These are phyloP conservation scores for Lathyrus oleraceus DNA, from an alignment of 306 rosid species.

Conservation along the genomic window DNA sequence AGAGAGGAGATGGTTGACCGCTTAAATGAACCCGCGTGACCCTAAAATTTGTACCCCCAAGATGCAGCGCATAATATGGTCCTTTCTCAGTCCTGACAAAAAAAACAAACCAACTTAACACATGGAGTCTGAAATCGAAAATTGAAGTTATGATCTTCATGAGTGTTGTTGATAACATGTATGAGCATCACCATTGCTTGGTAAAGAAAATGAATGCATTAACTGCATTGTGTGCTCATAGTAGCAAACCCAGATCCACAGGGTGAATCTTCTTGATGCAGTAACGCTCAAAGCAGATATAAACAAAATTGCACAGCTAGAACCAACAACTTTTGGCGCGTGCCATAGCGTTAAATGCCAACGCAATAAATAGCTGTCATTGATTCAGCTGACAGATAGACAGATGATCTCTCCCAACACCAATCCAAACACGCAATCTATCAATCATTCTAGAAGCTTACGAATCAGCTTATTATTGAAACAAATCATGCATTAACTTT, in stretches of 20 bases:
- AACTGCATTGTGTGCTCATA: constrained; percentile 12
- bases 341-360: background rate
- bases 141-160: background rate
- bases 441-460: background rate
- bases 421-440: background rate
- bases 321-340: background rate
- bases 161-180: constrained; percentile 18
- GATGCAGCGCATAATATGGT: constrained; percentile 84
- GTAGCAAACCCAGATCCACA: constrained; percentile 20
- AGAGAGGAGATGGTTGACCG: constrained; percentile 56
- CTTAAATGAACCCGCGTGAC: constrained; percentile 70
- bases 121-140: background rate
- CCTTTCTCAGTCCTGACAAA: constrained; percentile 74
- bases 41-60: constrained; percentile 91
- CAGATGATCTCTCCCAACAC: background rate
- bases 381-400: background rate
- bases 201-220: background rate
- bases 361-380: background rate
- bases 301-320: constrained; percentile 16
- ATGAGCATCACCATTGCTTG: constrained; percentile 13
- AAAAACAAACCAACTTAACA: constrained; percentile 8
- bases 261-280: constrained; percentile 19
- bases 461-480: constrained; percentile 5
- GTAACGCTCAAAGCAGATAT: constrained; percentile 30
- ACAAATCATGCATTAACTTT: background rate